Evolutionary conservation across 257 asterid species (phyloP), one percentile per base, ranked within the genome.

Genomic region (Capsicum rhomboideum): DNA sequence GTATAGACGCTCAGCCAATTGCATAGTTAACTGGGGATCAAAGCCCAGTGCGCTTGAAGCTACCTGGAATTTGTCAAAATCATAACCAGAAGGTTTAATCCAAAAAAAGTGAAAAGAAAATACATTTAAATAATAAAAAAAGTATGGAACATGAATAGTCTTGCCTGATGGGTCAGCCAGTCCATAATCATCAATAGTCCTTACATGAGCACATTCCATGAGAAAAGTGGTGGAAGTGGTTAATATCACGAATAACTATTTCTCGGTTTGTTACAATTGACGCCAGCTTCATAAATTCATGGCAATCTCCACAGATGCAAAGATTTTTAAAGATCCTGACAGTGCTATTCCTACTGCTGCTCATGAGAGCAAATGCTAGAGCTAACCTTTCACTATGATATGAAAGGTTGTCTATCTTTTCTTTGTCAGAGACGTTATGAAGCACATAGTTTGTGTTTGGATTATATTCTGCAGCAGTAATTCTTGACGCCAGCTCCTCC

Each of bases 31-130:
- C 93, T 92, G 98, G 53, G 98, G 98, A 64, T 98, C 97, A 81
- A 91, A 92, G 42, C 98, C 97, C 87, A 95, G 87, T 74, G 98
- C 93, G 88, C 98, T 95, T 89, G 98, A 93, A 87, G 98, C 98
- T 83, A 95, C 95, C 98, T 95, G 91, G 66, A 87, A 83, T 82
- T 86, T 71, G 82, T 40, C 78, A 87, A 80, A 79, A 31, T 13
- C 17, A 21, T 77, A 23, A 56, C 69, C 54, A 40, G 37, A 21
- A 49, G 46, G 23, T 77, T 46, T 42, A 49, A 46, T 26, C 17
- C 81, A 2, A 50, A 8, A 23, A 44, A 72, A 50, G 26, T 50
- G 63, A 6, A 50, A 26, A 2, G 7, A 50, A 75, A 26, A 26
- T 77, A 26, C 61, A 77, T 50, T 4, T 77, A 77, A 50, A 77